Evolutionary conservation across 768 basidiomycete species (phyloP), one percentile per base, ranked within the genome.

Genomic region (Russula foetens): DNA sequence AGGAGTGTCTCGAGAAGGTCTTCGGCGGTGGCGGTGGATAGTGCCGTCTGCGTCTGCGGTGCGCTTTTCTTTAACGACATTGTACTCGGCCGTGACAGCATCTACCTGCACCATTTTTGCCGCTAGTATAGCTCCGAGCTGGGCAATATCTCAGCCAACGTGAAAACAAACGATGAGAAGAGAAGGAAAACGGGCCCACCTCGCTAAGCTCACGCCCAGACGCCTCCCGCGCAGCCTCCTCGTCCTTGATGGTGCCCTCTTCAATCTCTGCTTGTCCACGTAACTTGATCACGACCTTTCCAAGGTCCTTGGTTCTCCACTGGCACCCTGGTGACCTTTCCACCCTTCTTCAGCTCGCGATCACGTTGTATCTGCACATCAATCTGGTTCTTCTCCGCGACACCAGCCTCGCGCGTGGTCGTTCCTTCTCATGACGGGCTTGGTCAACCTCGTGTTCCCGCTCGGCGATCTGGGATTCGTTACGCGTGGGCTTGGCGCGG

Each of bases 1-100:
- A 96, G 79, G 21, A 98, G 84, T 0, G 92, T 92, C 71, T 98
- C 95, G 0, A 98, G 79, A n/a, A 98, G 86, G 67, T 94, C 92
- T 72, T 98, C 95, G 17, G 86, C 81, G 21, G 83, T 88, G 17
- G 86, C 81, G 21, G 83, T 88, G 15, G 80, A 70, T 9, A 96
- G 79, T 29, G 84, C 80, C 5, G 79, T 75, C 58, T 84, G 78
- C 2, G 84, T 77, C 0, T n/a, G 77, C 71, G 46, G 80, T 81
- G 69, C 95, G 85, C 52, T 82, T 80, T 7, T 86, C 80, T 68
- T 92, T 92, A 59, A 91, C 75, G 9, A 75, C 75, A 55, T 77
- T 77, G 71, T 86, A 88, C 0, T 80, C 73, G 2, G 75, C 72
- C 6, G 78, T 76, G 28, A 88, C 73, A 23, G 77, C 71, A 17